Conservation (phyloP, 345 rosid species). For the Passiflora organensis region DNA sequence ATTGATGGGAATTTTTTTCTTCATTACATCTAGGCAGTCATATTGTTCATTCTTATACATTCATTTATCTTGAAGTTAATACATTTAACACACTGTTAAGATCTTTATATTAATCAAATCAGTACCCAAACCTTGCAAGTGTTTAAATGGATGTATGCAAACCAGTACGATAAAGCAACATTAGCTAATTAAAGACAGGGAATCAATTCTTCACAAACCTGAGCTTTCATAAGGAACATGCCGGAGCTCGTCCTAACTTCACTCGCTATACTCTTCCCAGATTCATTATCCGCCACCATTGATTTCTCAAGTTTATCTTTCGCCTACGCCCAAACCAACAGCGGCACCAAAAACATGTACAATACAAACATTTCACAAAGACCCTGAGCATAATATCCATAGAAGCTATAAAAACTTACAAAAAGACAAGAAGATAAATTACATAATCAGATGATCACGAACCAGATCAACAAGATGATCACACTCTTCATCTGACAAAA, state of each 20-base stretch:
- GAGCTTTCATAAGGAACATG: slow-evolving; percentile 65
- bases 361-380: background rate
- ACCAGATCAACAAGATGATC: slow-evolving; percentile 84
- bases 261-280: slow-evolving; percentile 72
- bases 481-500: slow-evolving; percentile 71
- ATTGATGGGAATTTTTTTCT: no score
- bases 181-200: background rate
- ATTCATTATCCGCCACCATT: slow-evolving; percentile 82
- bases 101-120: no score
- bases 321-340: slow-evolving; percentile 40
- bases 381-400: background rate
- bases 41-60: no score
- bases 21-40: no score
- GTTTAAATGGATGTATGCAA: no score
- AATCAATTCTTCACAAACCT: slow-evolving; percentile 33
- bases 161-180: no score
- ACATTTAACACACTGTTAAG: no score
- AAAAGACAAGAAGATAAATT: background rate
- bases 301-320: slow-evolving; percentile 77
- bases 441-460: slow-evolving; percentile 2
- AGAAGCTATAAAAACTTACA: background rate
- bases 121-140: no score
- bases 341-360: background rate
- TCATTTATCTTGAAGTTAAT: no score
- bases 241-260: slow-evolving; percentile 93